Evolutionary conservation across 2,329 filamentous ascomycete genomes (phyloP).

Genomic region (Xylariaceae sp.): DNA sequence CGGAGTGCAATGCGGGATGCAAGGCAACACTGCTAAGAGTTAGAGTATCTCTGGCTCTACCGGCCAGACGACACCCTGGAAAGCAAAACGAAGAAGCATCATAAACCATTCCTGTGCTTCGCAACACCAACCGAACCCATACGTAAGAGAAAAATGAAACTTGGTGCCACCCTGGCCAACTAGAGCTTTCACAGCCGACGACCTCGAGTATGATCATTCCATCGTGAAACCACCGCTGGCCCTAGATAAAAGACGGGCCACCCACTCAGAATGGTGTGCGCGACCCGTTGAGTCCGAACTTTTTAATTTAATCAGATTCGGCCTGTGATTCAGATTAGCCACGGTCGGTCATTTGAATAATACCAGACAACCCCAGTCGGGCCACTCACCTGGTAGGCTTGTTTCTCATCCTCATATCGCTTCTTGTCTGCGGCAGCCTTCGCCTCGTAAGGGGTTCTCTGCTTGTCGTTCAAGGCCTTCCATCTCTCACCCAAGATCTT

Average conservation of each 20-base stretch:
- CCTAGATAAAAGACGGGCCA: constrained; percentile 2
- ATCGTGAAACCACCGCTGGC: constrained; percentile 26
- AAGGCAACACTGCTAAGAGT: constrained; percentile 17
- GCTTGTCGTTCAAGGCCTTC: constrained; percentile 93
- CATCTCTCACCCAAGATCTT: constrained; percentile 97
- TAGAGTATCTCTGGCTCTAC: constrained; percentile 17
- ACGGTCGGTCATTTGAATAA: not conserved
- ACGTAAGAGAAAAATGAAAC: constrained; percentile 31
- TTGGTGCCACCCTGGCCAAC: constrained; percentile 22
- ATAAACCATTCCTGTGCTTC: constrained; percentile 31
- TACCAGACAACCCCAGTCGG: not conserved
- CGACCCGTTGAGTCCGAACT: not conserved
- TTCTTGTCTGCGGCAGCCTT: constrained; percentile 98
- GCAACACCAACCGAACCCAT: constrained; percentile 32
- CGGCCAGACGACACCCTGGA: constrained; percentile 22
- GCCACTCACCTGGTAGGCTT: constrained; percentile 73
- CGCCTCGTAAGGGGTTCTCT: constrained; percentile 88
- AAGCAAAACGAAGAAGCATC: constrained; percentile 28
- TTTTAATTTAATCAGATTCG: constrained; percentile 33
- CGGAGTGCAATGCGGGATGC: constrained; percentile 15
- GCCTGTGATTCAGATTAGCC: constrained; percentile 24
- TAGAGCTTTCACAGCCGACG: constrained; percentile 20
- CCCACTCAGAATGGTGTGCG: constrained; percentile 1
- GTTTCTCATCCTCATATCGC: constrained; percentile 98
- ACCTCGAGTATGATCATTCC: constrained; percentile 26